Evolutionary conservation across 176 grass and related monocot genomes (phyloP).

Genomic region (Chrysopogon serrulatus): DNA sequence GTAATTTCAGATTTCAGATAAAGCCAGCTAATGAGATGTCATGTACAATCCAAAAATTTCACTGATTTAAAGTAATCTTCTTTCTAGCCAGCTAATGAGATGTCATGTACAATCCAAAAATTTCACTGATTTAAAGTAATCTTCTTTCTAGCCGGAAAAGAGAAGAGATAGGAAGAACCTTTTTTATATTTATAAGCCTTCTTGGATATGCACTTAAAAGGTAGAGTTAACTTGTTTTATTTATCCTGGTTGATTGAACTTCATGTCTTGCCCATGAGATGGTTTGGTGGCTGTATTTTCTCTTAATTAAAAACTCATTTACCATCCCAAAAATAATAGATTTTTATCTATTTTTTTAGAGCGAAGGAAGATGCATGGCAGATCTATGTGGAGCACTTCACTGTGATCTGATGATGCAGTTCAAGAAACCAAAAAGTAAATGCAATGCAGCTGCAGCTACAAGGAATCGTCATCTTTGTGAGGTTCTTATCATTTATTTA

Average conservation of each 20-base stretch:
- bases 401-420: slow-evolving; percentile 74
- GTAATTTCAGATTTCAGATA: neutral
- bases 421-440: slow-evolving; percentile 87
- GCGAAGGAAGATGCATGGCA: slow-evolving; percentile 86
- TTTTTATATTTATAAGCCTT: neutral
- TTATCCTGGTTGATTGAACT: neutral
- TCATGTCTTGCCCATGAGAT: neutral
- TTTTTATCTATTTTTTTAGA: slow-evolving; percentile 37
- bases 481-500: slow-evolving; percentile 60
- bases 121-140: neutral
- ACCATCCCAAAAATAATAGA: slow-evolving; percentile 3
- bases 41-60: no score
- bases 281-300: neutral
- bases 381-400: slow-evolving; percentile 90
- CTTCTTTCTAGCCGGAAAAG: neutral
- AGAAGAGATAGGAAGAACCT: neutral
- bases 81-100: no score
- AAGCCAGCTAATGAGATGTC: neutral
- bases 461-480: slow-evolving; percentile 93
- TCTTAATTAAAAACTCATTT: neutral
- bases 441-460: slow-evolving; percentile 81
- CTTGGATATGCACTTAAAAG: neutral
- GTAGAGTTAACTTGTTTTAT: slow-evolving; percentile 19
- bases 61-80: no score
- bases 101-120: neutral